These are phyloP conservation scores for Gnetum montanum DNA, from an alignment of 75 land plant genomes.

Conservation along the genomic window DNA sequence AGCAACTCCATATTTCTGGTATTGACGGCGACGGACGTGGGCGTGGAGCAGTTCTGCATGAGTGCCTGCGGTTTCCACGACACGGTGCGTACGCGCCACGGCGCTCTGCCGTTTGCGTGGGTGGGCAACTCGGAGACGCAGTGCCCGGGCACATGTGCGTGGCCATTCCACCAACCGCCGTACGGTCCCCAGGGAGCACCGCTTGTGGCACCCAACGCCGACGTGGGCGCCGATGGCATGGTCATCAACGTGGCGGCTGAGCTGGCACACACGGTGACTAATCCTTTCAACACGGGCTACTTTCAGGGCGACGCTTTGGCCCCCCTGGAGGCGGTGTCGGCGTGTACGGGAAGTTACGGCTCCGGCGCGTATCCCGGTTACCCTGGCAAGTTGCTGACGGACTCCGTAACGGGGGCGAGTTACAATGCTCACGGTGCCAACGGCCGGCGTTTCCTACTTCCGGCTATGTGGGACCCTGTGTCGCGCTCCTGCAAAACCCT, in stretches of 20 bases:
- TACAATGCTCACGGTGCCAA: conserved; percentile 20
- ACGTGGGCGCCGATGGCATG: conserved; percentile 32
- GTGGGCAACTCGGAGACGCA: conserved; percentile 27
- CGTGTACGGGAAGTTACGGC: conserved; percentile 34
- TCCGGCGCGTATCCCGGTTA: conserved; percentile 26
- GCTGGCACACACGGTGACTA: conserved; percentile 20
- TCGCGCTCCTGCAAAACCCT: conserved; percentile 13
- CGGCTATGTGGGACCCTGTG: conserved; percentile 24
- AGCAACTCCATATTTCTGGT: conserved; percentile 29
- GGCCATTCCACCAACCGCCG: conserved; percentile 24
- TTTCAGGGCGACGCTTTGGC: conserved; percentile 6
- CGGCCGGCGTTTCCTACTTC: conserved; percentile 17
- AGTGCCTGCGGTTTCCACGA: conserved; percentile 32
- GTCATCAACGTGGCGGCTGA: conserved; percentile 22
- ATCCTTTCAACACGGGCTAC: conserved; percentile 31
- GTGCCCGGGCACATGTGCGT: conserved; percentile 38
- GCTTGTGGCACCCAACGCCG: conserved; percentile 15
- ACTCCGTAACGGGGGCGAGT: conserved; percentile 14
- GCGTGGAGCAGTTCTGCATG: conserved; percentile 40
- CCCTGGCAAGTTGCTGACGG: conserved; percentile 21
- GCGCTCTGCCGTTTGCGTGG: conserved; percentile 12
- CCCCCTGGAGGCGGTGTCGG: conserved; percentile 15
- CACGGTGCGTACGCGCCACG: neutral
- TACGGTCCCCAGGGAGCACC: conserved; percentile 20
- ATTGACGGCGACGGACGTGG: conserved; percentile 27